These are phyloP conservation scores for Camellia lanceoleosa DNA, from an alignment of 148 eudicot species.

Conservation along the genomic window DNA sequence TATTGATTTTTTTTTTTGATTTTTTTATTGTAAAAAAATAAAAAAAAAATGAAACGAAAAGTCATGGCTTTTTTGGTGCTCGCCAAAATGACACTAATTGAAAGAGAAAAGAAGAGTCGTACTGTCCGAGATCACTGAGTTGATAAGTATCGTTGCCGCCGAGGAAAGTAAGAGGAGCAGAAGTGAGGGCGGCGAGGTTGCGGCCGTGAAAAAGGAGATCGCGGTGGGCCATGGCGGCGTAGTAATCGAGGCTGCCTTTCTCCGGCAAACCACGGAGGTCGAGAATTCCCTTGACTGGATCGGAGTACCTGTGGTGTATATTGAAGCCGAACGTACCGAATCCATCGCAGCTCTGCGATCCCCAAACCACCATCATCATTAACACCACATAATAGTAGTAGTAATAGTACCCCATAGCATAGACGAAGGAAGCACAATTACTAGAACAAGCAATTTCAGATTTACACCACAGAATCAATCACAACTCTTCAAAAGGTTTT, in stretches of 20 bases:
- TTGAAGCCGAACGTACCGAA: slow-evolving; percentile 56
- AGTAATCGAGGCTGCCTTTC: slow-evolving; percentile 52
- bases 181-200: slow-evolving; percentile 32
- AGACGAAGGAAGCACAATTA: background rate
- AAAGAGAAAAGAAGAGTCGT: slow-evolving; percentile 23
- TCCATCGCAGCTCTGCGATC: slow-evolving; percentile 30
- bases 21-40: too few relatives aligned
- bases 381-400: background rate
- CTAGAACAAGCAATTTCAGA: slow-evolving; percentile 4
- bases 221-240: slow-evolving; percentile 66
- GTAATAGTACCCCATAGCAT: background rate
- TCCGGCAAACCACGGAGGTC: slow-evolving; percentile 55
- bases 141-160: slow-evolving; percentile 57
- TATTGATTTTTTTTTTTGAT: too few relatives aligned
- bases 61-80: too few relatives aligned
- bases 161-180: slow-evolving; percentile 43
- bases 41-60: too few relatives aligned
- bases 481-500: background rate
- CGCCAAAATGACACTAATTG: background rate
- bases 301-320: slow-evolving; percentile 80
- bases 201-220: slow-evolving; percentile 62
- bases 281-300: slow-evolving; percentile 55
- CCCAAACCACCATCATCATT: slow-evolving; percentile 18
- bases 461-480: background rate
- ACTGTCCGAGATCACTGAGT: slow-evolving; percentile 61